Evolutionary conservation across 768 basidiomycete species (phyloP), one percentile per base, ranked within the genome.

Genomic region (Daedaleopsis nitida): DNA sequence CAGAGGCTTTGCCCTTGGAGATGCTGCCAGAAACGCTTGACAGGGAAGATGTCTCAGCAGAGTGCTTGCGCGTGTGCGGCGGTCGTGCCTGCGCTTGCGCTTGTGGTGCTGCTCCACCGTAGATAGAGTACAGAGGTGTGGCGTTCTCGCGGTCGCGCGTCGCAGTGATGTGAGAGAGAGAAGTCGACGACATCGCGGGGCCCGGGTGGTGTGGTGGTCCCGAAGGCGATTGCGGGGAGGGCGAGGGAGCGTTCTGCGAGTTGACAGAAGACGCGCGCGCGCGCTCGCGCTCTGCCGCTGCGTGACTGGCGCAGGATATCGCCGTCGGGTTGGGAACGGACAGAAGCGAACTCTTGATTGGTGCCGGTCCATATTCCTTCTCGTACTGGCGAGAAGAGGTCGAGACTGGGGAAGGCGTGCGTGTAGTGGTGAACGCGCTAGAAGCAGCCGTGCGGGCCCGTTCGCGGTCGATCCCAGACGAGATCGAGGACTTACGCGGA

Each of bases 221-320:
- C 17, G 52, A 43, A 38, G 58, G 19, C 9, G 57, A 39, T 17
- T 56, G 59, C 10, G 57, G 16, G 35, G 62, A 55, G 17, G 55
- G 54, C 21, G 45, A 56, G 35, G 54, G 54, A 13, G 54, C 14
- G 39, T 37, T 45, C 27, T 55, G 54, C 23, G 43, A 55, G 54
- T 56, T 62, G 42, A 35, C 45, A 14, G 69, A 66, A 9, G 63
- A 58, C 9, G 64, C 65, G 23, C 69, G 69, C 1, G 70, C 62
- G 17, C 63, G 62, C 53, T 65, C 63, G 23, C 58, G 61, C 13
- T 62, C 63, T 13, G 56, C 52, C 6, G 66, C 66, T 2, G 66
- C 66, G 11, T n/a, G 37, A 32, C 66, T 67, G 0, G 66, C 66
- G n/a, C 35, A 52, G 7, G 63, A 65, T 14, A 65, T 47, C 11